These are phyloP conservation scores for Talaromyces sp. DNA, from an alignment of 2,329 filamentous ascomycete genomes.

Conservation along the genomic window DNA sequence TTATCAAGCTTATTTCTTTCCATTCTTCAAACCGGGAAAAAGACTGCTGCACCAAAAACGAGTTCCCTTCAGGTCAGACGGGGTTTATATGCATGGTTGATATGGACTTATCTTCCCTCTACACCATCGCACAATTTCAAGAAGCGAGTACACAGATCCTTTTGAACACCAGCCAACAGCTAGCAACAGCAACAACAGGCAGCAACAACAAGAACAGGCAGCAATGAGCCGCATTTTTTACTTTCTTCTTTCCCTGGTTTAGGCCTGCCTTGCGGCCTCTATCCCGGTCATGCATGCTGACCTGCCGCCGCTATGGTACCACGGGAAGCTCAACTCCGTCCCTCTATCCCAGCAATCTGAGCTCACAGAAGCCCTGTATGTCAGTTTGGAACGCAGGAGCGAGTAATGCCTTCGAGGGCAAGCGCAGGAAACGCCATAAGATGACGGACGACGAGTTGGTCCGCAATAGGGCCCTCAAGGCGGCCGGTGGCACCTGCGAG, in stretches of 20 bases:
- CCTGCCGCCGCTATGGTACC: neutral
- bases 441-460: neutral
- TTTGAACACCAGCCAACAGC: no score
- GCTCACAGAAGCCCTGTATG: neutral
- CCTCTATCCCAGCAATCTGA: neutral
- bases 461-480: slow-evolving; percentile 5
- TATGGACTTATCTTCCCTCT: no score
- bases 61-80: no score
- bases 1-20: neutral
- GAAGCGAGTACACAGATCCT: no score
- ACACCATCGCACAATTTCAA: no score
- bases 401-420: neutral
- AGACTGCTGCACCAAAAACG: neutral
- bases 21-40: neutral
- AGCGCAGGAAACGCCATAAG: neutral
- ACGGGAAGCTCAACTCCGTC: neutral
- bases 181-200: no score
- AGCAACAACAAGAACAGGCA: no score
- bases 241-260: no score
- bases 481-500: slow-evolving; percentile 12
- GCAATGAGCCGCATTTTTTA: no score
- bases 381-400: neutral
- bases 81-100: no score
- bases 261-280: no score
- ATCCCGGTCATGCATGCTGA: no score